phyloP scores from a whole-genome alignment of 2,329 filamentous ascomycete species.

The Verticillium albo-atrum region DNA sequence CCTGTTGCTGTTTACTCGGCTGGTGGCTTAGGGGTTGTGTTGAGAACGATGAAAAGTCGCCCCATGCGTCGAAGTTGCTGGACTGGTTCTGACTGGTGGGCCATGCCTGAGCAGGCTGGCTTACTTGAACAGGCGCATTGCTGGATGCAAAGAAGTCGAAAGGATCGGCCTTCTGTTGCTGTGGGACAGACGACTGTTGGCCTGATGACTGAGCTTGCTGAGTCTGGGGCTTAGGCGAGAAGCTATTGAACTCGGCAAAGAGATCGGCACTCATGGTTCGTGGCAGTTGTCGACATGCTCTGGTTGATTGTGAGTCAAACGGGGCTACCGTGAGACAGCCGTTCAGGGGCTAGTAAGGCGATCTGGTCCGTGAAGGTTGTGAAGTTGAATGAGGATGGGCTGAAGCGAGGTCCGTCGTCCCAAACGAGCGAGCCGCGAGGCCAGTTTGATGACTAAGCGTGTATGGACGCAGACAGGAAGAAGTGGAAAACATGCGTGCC shows the following conservation, averaged over 20 bases:
- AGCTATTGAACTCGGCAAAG: slow-evolving; percentile 57
- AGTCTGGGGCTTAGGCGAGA: slow-evolving; percentile 28
- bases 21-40: slow-evolving; percentile 5
- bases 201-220: slow-evolving; percentile 19
- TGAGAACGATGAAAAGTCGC: slow-evolving; percentile 11
- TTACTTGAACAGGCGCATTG: not conserved
- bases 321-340: not conserved
- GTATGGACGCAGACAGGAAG: no score
- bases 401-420: not conserved
- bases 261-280: slow-evolving; percentile 58
- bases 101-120: slow-evolving; percentile 3
- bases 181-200: not conserved
- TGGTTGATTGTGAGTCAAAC: not conserved
- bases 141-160: not conserved
- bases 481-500: no score
- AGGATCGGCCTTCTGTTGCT: not conserved
- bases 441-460: not conserved
- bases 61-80: slow-evolving; percentile 14
- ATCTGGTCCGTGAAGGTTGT: not conserved
- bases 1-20: slow-evolving; percentile 7
- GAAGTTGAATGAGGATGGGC: not conserved
- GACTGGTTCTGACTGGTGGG: slow-evolving; percentile 1
- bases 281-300: not conserved
- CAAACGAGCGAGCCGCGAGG: not conserved
- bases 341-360: not conserved